Percentiles rank a stretch among this genome's conserved stretches.
Evolutionary conservation across 2,329 filamentous ascomycete species (phyloP).

Genomic region (Paraphoma sp.): DNA sequence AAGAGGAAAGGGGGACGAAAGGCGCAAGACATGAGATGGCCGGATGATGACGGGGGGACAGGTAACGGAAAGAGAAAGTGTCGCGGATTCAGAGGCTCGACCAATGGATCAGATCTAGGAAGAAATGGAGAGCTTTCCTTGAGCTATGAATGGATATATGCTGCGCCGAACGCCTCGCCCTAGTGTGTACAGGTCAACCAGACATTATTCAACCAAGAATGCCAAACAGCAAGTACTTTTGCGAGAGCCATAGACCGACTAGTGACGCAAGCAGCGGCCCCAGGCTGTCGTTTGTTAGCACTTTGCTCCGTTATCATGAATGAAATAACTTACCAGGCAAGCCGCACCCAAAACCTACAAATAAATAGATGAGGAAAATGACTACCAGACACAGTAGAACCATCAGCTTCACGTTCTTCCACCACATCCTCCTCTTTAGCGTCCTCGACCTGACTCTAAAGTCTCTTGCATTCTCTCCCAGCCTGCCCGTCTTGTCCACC

Average conservation of each 20-base stretch:
- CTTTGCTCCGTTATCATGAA: background rate
- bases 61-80: background rate
- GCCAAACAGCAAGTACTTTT: background rate
- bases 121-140: background rate
- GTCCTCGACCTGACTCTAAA: conserved; percentile 88
- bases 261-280: conserved; percentile 45
- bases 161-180: conserved; percentile 14
- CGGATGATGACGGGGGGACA: background rate
- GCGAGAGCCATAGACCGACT: background rate
- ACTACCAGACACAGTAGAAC: conserved; percentile 75
- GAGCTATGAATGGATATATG: conserved; percentile 4
- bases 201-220: background rate
- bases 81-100: background rate
- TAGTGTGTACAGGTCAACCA: conserved; percentile 9
- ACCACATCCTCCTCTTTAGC: conserved; percentile 95
- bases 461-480: conserved; percentile 87
- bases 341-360: conserved; percentile 76
- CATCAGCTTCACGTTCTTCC: conserved; percentile 99
- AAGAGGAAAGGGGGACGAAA: background rate
- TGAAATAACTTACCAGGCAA: conserved; percentile 58
- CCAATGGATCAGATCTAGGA: background rate
- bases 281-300: conserved; percentile 40
- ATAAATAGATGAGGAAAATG: conserved; percentile 73
- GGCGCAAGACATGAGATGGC: background rate
- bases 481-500: conserved; percentile 93